Conservation (phyloP, 352 stramenopile species). For the Saprolegnia parasitica region DNA sequence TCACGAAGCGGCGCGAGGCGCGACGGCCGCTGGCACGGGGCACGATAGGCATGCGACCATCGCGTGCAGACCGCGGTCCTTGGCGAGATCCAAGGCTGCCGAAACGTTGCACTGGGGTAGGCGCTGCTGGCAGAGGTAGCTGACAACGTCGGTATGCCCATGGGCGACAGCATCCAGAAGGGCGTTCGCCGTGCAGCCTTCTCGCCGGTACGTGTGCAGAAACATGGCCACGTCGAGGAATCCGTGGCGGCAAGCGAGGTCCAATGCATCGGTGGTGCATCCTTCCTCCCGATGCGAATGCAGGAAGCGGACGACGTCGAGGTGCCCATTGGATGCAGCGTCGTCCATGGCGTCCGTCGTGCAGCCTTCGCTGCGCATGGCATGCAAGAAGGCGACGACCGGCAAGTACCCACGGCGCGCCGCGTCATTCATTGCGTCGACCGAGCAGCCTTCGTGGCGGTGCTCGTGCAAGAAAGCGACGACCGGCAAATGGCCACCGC, state of each 20-base stretch:
- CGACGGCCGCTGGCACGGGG: neutral
- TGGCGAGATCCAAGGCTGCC: neutral
- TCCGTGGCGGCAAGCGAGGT: neutral
- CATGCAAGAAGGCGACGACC: slow-evolving; percentile 10
- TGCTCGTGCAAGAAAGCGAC: slow-evolving; percentile 19
- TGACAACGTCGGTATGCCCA: slow-evolving; percentile 5
- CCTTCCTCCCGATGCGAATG: slow-evolving; percentile 8
- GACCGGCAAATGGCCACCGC: slow-evolving; percentile 11
- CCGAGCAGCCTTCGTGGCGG: slow-evolving; percentile 9
- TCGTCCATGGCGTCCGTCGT: slow-evolving; percentile 9
- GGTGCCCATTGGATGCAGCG: neutral
- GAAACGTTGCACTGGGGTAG: neutral
- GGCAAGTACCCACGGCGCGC: neutral
- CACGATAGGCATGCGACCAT: neutral
- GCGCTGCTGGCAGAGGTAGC: neutral
- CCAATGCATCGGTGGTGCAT: slow-evolving; percentile 2
- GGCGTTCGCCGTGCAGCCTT: slow-evolving; percentile 13
- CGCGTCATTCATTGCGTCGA: slow-evolving; percentile 9
- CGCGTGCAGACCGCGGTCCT: neutral
- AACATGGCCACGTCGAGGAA: neutral
- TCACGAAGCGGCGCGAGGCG: neutral
- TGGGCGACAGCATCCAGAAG: neutral
- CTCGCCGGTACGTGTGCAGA: slow-evolving; percentile 1
- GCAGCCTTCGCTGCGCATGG: neutral
- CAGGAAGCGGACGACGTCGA: slow-evolving; percentile 5